Base-by-base conservation (phyloP, 805 yeast genomes). In the Spathaspora girioi region DNA sequence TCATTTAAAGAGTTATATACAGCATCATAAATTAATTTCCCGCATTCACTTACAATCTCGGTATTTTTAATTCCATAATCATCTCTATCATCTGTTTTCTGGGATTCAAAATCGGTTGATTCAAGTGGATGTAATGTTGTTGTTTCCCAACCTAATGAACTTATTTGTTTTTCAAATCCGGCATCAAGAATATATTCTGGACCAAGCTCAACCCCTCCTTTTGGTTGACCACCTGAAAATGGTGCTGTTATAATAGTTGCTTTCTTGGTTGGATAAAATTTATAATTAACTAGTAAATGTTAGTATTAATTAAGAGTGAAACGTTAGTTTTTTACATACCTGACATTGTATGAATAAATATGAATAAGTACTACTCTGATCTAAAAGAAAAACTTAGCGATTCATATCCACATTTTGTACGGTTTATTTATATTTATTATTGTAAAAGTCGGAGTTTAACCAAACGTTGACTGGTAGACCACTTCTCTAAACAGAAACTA, bases 221-320 rank as follows among this genome's bases (percentile, higher is more conserved):
- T 89, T 41, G 90, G 92, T 69, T 93, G 99, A 54, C 99, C 99
- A 20, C 97, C 98, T 38, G 91, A 82, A 70, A 93, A 94, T 48
- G 98, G 98, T 0, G 97, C 97, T 17, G 85, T 76, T 54, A 94
- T 81, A 49, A 93, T 73, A n/a, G 90, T 79, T 38, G 84, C 80
- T 48, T 80, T 74, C 60, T 76, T 82, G 46, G 73, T 63, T 46
- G 80, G 76, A 61, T 79, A 79, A 63, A 74, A 83, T 54, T 82
- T 81, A 75, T 76, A 87, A 45, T 70, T 59, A 50, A 74, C 71
- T 66, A 46, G 5, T 32, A 26, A 29, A 29, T 41, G 15, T 32
- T 20, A 41, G 27, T 51, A 20, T 26, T 29, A 17, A 27, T 35
- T 19, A 23, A 23, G 45, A 35, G 48, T 46, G 18, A 5, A 45